These are phyloP conservation scores for Podochytrium sp. DNA, from an alignment of 192 early-diverging fungal species.

Conservation along the genomic window DNA sequence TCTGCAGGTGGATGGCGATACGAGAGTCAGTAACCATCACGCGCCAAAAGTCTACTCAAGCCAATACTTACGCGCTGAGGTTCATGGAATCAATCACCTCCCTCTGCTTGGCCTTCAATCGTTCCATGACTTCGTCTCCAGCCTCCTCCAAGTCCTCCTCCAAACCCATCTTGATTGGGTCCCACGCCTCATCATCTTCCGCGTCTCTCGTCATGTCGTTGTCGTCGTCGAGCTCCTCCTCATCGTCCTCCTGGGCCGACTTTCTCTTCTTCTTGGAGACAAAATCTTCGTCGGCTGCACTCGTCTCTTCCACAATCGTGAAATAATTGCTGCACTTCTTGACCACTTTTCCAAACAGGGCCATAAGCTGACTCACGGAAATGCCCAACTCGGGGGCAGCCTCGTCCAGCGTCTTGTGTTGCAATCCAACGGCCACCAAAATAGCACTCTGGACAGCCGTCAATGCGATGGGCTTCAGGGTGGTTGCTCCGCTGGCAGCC, in stretches of 20 bases:
- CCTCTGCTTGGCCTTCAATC: conserved; percentile 72
- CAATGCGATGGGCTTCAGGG: conserved; percentile 58
- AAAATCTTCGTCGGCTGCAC: conserved; percentile 54
- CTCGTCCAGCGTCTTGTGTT: conserved; percentile 89
- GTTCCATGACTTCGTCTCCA: conserved; percentile 71
- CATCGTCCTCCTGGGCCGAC: conserved; percentile 39
- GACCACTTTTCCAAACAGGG: conserved; percentile 92
- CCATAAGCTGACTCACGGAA: conserved; percentile 84
- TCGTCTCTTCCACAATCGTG: conserved; percentile 57
- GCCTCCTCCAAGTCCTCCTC: conserved; percentile 85
- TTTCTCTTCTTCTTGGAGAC: conserved; percentile 16
- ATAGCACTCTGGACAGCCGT: conserved; percentile 88
- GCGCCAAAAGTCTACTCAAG: too few species aligned
- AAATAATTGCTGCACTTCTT: conserved; percentile 80
- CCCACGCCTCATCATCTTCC: conserved; percentile 85
- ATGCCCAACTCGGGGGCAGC: conserved; percentile 86
- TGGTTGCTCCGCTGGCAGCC: conserved; percentile 10
- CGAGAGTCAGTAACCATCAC: too few species aligned
- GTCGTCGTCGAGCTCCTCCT: conserved; percentile 17
- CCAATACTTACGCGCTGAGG: conserved; percentile 63
- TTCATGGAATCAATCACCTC: conserved; percentile 80
- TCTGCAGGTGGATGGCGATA: conserved; percentile 36
- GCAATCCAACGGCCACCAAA: conserved; percentile 86
- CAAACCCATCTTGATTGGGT: conserved; percentile 75
- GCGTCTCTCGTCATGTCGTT: conserved; percentile 62